Evolutionary conservation across 169 alveolate genomes (phyloP).

Genomic region (Cryptosporidium xiaoi): DNA sequence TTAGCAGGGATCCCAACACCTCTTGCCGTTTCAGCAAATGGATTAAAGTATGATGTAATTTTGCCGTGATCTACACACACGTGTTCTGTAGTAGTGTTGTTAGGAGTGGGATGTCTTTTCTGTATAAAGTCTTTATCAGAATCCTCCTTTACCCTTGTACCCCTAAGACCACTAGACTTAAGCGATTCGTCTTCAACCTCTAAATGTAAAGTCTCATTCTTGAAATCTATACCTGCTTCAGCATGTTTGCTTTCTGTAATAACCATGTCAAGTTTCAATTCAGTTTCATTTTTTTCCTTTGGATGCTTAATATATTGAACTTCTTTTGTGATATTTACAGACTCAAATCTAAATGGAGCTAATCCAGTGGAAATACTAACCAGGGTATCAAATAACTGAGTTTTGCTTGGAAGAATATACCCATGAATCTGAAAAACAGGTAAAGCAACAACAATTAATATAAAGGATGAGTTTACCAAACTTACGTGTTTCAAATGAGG

Average conservation of each 20-base stretch:
- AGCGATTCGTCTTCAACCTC: neutral
- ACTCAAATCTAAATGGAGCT: neutral
- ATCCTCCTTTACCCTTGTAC: neutral
- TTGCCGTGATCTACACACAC: neutral
- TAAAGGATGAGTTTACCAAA: no score
- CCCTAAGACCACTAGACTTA: neutral
- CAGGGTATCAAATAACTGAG: conserved; percentile 14
- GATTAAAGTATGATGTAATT: conserved; percentile 4
- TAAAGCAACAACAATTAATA: no score
- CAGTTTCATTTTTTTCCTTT: conserved; percentile 7
- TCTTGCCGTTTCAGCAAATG: conserved; percentile 72
- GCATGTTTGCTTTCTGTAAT: neutral
- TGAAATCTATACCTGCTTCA: neutral
- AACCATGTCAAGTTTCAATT: neutral
- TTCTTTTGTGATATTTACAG: neutral
- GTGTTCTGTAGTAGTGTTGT: neutral
- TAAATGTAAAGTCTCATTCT: neutral
- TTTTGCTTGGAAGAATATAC: conserved; percentile 12
- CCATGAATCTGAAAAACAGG: neutral
- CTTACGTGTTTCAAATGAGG: no score
- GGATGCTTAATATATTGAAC: neutral
- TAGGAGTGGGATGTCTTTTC: neutral
- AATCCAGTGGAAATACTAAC: conserved; percentile 16
- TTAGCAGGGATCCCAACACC: conserved; percentile 73
- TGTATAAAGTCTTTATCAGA: no score